Percentiles rank a stretch among this genome's conserved stretches.
phyloP scores from a whole-genome alignment of 2,329 filamentous ascomycete genomes.

The Fusarium sp. region DNA sequence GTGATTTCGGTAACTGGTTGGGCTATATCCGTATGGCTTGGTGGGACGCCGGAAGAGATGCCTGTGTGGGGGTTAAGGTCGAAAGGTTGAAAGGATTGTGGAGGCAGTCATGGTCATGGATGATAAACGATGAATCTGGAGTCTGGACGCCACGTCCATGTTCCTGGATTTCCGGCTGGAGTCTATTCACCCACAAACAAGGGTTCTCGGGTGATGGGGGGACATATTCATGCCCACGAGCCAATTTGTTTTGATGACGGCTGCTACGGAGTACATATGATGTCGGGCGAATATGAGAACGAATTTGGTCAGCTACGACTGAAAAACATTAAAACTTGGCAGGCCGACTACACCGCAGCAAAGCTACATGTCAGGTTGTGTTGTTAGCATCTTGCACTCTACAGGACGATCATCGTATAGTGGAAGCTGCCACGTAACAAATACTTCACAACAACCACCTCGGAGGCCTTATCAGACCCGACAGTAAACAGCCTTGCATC shows the following conservation, averaged over 20 bases:
- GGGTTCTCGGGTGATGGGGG: background rate
- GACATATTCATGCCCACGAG: background rate
- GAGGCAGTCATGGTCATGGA: constrained; percentile 24
- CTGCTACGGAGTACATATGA: background rate
- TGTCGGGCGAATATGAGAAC: background rate
- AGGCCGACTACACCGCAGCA: background rate
- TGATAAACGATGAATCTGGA: constrained; percentile 2
- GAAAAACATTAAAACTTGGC: background rate
- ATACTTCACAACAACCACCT: background rate
- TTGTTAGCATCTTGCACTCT: background rate
- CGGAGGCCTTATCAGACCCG: background rate
- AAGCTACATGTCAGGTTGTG: background rate
- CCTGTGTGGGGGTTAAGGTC: constrained; percentile 6
- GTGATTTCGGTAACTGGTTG: constrained; percentile 11
- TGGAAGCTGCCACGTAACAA: constrained; percentile 25
- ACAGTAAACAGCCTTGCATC: constrained; percentile 11
- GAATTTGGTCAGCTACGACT: background rate
- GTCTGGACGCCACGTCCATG: constrained; percentile 34
- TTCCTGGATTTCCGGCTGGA: constrained; percentile 30
- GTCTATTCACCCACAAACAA: background rate
- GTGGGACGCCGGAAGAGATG: constrained; percentile 35
- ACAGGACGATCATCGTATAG: background rate
- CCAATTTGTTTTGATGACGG: background rate
- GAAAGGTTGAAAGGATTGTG: constrained; percentile 13
- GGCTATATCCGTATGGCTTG: constrained; percentile 23